These are phyloP conservation scores for Colletotrichum neosansevieriae DNA, from an alignment of 2,329 filamentous ascomycete genomes.

Conservation along the genomic window DNA sequence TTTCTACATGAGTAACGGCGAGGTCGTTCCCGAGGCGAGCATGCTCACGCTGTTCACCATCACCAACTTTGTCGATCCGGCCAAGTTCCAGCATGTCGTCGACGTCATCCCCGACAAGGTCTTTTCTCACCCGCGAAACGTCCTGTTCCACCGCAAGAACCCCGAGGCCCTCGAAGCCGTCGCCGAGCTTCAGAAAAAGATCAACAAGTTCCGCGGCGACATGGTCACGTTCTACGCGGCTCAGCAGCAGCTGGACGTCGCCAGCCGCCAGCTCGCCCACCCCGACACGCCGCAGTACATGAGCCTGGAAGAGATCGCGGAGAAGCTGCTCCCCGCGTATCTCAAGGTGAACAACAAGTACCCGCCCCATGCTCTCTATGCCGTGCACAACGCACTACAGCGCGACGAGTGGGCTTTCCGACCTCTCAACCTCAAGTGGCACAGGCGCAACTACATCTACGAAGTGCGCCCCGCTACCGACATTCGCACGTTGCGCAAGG, in stretches of 20 bases:
- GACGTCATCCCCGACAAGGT: slow-evolving; percentile 40
- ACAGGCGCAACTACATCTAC: slow-evolving; percentile 53
- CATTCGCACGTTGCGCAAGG: slow-evolving; percentile 61
- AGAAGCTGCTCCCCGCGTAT: slow-evolving; percentile 54
- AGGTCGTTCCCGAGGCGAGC: slow-evolving; percentile 58
- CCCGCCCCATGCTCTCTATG: slow-evolving; percentile 69
- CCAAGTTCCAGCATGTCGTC: slow-evolving; percentile 54
- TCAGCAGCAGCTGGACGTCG: slow-evolving; percentile 61
- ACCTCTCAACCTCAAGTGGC: slow-evolving; percentile 55
- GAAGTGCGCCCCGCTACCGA: slow-evolving; percentile 55
- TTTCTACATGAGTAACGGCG: slow-evolving; percentile 66
- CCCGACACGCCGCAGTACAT: slow-evolving; percentile 56
- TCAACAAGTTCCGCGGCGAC: slow-evolving; percentile 58
- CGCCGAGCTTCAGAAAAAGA: slow-evolving; percentile 58
- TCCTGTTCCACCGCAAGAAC: slow-evolving; percentile 29
- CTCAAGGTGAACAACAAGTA: slow-evolving; percentile 54
- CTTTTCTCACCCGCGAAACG: slow-evolving; percentile 34
- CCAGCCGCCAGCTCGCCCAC: slow-evolving; percentile 55
- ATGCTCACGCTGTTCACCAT: slow-evolving; percentile 63
- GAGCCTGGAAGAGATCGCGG: slow-evolving; percentile 64
- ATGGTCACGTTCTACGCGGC: slow-evolving; percentile 60
- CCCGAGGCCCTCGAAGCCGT: slow-evolving; percentile 22
- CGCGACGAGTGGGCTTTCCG: slow-evolving; percentile 72
- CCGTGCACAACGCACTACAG: slow-evolving; percentile 75
- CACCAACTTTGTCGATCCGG: slow-evolving; percentile 56